Conservation (phyloP, 768 basidiomycete species). For the Russula emetica region DNA sequence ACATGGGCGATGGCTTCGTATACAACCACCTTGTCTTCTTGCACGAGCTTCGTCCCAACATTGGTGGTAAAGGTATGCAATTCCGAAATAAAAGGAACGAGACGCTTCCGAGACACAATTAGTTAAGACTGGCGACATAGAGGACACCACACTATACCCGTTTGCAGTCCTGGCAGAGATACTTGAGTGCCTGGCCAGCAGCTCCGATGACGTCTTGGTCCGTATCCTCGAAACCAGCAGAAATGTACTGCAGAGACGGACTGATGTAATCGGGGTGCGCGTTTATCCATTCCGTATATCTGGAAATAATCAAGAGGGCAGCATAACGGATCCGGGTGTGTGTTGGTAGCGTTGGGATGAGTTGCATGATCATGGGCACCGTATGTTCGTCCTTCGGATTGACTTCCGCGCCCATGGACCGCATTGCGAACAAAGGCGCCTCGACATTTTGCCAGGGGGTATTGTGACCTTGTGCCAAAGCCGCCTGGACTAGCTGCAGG, state of each 20-base stretch:
- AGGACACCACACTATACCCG: conserved; percentile 44
- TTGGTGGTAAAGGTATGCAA: conserved; percentile 84
- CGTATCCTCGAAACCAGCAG: conserved; percentile 79
- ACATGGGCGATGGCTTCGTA: conserved; percentile 96
- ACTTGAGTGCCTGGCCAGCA: conserved; percentile 93
- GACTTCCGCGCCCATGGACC: conserved; percentile 96
- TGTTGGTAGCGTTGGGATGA: conserved; percentile 81
- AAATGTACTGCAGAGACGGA: conserved; percentile 85
- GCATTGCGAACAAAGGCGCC: conserved; percentile 94
- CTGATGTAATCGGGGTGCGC: conserved; percentile 82
- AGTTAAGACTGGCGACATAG: conserved; percentile 16
- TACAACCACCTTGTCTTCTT: conserved; percentile 87
- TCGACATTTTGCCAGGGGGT: conserved; percentile 94
- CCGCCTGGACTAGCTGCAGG: conserved; percentile 73
- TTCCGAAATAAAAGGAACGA: conserved; percentile 87
- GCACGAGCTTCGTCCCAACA: conserved; percentile 70
- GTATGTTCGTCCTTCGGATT: conserved; percentile 76
- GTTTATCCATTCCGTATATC: conserved; percentile 97
- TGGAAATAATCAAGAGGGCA: conserved; percentile 87
- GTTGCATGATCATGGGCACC: conserved; percentile 94
- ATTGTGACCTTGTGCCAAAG: conserved; percentile 57
- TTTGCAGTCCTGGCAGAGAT: conserved; percentile 95
- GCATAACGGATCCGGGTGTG: conserved; percentile 95
- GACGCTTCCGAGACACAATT: conserved; percentile 50
- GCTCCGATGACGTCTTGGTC: conserved; percentile 86